Base-by-base conservation (phyloP, 176 grass and related monocot genomes). In the Canna indica region DNA sequence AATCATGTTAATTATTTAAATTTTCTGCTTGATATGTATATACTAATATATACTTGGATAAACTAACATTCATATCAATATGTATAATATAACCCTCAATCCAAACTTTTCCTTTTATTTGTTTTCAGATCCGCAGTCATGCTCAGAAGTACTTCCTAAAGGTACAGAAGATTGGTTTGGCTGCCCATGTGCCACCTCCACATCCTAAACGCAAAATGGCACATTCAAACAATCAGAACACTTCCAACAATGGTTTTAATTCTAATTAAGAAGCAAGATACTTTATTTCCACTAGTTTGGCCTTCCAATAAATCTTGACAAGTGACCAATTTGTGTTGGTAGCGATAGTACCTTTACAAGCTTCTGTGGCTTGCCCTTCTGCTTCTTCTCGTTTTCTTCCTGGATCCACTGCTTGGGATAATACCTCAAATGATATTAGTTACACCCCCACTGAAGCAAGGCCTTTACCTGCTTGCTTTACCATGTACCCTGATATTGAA, bases 71-170 rank as follows among this genome's bases (percentile, higher is more conserved):
- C 27, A 26, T 22, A 47, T 39, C 35, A 69, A 18, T 32, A 3
- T 36, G 47, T 16, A 56, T 72, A 57, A 32, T 20, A 65, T 64
- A 13, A 25, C 33, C 1, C 20, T 41, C 6, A n/a, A n/a, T n/a
- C n/a, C n/a, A n/a, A n/a, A n/a, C n/a, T n/a, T 50, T 0, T 17
- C 5, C 24, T 10, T 14, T 27, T 36, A 24, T 58, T 64, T 66
- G 2, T 35, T 68, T 78, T 82, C 81, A 97, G 88, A 97, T 97
- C 33, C 86, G 93, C 1, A 97, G 93, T 78, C 93, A 97, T 45
- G 93, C 93, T 0, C 93, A 97, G 79, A 97, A 97, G 68, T 97
- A 92, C 73, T 97, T 97, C 77, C 64, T 97, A 39, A 97, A 92
- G 79, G 77, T 92, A 42, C 88, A 97, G 75, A 92, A 85, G 76